Evolutionary conservation across 2,329 filamentous ascomycete species (phyloP).

Genomic region (Curvularia sp.): DNA sequence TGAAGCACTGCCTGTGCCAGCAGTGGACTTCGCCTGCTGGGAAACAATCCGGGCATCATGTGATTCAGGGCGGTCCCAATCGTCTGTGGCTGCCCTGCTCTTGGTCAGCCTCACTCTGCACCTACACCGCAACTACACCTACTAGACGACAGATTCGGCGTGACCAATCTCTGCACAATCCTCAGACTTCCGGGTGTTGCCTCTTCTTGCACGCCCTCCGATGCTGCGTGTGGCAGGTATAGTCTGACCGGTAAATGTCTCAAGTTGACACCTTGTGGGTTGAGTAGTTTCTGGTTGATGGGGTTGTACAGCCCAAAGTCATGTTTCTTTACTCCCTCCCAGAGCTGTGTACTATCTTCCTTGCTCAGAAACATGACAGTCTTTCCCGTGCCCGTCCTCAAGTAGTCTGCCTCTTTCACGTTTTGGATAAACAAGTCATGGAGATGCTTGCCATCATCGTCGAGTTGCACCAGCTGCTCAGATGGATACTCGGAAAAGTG

Average conservation of each 20-base stretch:
- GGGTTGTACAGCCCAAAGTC: slow-evolving; percentile 75
- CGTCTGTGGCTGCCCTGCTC: slow-evolving; percentile 64
- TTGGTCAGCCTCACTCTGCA: slow-evolving; percentile 21
- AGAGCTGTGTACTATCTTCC: slow-evolving; percentile 80
- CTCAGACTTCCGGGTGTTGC: slow-evolving; percentile 52
- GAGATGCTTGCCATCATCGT: slow-evolving; percentile 61
- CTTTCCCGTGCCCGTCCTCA: slow-evolving; percentile 86
- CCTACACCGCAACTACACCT: slow-evolving; percentile 17
- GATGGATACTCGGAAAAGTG: slow-evolving; percentile 66
- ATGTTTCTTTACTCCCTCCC: slow-evolving; percentile 80
- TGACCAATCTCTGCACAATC: slow-evolving; percentile 74
- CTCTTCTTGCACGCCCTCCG: slow-evolving; percentile 30
- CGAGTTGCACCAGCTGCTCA: slow-evolving; percentile 65
- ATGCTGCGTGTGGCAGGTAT: slow-evolving; percentile 69
- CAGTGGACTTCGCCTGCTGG: slow-evolving; percentile 81
- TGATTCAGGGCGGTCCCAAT: slow-evolving; percentile 79
- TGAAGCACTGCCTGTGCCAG: slow-evolving; percentile 86
- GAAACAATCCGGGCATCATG: slow-evolving; percentile 82
- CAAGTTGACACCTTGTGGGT: slow-evolving; percentile 70
- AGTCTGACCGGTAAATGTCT: slow-evolving; percentile 86
- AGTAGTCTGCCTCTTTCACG: slow-evolving; percentile 83
- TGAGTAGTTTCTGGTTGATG: slow-evolving; percentile 79
- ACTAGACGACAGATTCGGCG: slow-evolving; percentile 56
- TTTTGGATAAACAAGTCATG: slow-evolving; percentile 73
- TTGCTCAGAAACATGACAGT: slow-evolving; percentile 89